These are phyloP conservation scores for Bruguiera gymnorhiza DNA, from an alignment of 345 rosid genomes.

Conservation along the genomic window DNA sequence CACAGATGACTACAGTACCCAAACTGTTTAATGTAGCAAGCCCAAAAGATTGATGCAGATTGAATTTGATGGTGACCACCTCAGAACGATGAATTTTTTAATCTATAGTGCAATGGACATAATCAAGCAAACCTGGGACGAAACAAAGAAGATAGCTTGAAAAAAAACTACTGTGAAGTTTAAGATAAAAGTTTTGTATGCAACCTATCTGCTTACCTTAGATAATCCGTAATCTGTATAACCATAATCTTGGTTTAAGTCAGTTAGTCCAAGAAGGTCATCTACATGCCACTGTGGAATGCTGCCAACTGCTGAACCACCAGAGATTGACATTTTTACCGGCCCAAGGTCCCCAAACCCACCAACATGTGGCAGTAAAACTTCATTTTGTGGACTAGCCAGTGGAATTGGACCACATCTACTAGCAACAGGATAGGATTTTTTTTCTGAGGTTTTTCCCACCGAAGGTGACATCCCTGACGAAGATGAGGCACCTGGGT, in stretches of 20 bases:
- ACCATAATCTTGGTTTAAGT: conserved; percentile 56
- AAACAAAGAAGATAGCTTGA: no score
- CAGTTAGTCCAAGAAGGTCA: conserved; percentile 61
- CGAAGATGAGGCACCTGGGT: conserved; percentile 51
- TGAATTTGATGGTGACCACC: no score
- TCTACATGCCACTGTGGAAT: conserved; percentile 77
- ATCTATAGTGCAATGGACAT: no score
- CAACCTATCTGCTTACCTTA: conserved; percentile 49
- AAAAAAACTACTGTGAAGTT: not conserved
- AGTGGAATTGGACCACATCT: conserved; percentile 27
- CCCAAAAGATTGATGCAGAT: no score
- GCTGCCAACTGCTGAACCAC: conserved; percentile 66
- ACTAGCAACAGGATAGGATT: conserved; percentile 31
- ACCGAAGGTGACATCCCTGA: conserved; percentile 41
- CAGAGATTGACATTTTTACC: conserved; percentile 45
- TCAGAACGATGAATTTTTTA: no score
- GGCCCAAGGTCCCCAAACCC: conserved; percentile 29
- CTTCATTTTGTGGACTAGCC: conserved; percentile 31
- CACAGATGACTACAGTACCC: no score
- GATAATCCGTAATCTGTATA: conserved; percentile 74
- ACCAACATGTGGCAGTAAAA: conserved; percentile 30
- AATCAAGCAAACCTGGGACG: no score
- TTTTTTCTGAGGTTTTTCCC: conserved; percentile 46
- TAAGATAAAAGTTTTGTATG: not conserved
- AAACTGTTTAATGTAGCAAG: no score